A percentile compares a stretch with the other conserved stretches of the same genome.
Evolutionary conservation across 2,329 filamentous ascomycete genomes (phyloP).

Genomic region (Curvularia eragrostidis): DNA sequence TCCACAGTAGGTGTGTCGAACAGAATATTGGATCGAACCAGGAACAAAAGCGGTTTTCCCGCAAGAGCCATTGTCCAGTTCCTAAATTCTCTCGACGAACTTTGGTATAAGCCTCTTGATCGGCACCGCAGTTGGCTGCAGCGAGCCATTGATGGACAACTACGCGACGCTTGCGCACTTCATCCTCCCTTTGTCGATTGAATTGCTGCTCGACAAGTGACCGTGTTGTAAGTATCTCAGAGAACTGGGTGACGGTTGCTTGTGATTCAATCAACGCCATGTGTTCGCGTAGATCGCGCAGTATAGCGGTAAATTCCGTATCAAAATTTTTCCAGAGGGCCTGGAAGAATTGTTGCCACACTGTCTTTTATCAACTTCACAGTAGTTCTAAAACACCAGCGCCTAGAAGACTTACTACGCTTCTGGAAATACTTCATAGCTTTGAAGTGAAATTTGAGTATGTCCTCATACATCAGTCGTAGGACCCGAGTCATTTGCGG

Average conservation of each 20-base stretch:
- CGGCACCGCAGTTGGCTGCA: neutral
- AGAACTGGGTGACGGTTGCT: constrained; percentile 26
- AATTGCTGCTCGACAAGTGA: neutral
- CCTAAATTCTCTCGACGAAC: constrained; percentile 10
- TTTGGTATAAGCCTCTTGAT: constrained; percentile 6
- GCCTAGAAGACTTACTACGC: neutral
- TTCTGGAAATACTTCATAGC: constrained; percentile 39
- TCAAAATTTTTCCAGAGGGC: constrained; percentile 39
- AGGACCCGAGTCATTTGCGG: constrained; percentile 43
- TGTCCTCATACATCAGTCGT: constrained; percentile 48
- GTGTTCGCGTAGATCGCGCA: constrained; percentile 36
- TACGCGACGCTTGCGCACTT: constrained; percentile 1
- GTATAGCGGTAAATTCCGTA: constrained; percentile 38
- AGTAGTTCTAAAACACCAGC: neutral
- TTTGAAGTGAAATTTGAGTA: constrained; percentile 50
- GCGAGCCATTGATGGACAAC: constrained; percentile 1
- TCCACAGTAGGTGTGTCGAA: constrained; percentile 22
- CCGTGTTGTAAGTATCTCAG: neutral
- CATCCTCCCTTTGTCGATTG: neutral
- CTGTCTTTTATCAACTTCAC: constrained; percentile 9
- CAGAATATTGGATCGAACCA: constrained; percentile 22
- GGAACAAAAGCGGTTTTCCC: constrained; percentile 29
- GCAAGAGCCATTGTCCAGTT: constrained; percentile 31
- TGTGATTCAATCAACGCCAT: constrained; percentile 35
- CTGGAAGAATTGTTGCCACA: constrained; percentile 30